phyloP scores from a whole-genome alignment of 495 filamentous ascomycete genomes.

The Gamarada debralockiae region DNA sequence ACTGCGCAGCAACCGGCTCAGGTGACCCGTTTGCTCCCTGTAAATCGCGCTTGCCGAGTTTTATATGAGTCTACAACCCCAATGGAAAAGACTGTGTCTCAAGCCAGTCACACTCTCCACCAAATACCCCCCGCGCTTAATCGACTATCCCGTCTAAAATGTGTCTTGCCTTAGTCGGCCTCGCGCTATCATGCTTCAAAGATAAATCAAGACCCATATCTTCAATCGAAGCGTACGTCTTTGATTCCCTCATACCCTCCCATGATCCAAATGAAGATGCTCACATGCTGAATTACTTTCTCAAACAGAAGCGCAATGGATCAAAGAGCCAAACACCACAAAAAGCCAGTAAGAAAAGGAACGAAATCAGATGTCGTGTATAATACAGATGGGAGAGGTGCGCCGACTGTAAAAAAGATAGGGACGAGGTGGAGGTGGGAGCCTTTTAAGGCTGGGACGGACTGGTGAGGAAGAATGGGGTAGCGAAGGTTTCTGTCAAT shows the following conservation, averaged over 20 bases:
- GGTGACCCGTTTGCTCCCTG: no score
- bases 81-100: no score
- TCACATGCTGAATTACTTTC: not conserved
- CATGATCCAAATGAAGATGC: not conserved
- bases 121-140: no score
- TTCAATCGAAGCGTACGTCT: not conserved
- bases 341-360: not conserved
- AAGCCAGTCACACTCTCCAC: no score
- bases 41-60: no score
- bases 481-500: no score
- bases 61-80: no score
- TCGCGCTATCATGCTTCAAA: not conserved
- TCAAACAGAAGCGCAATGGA: constrained; percentile 1
- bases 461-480: not conserved
- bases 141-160: not conserved
- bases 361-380: not conserved
- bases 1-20: no score
- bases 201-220: not conserved
- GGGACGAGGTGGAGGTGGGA: not conserved
- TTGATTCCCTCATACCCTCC: not conserved
- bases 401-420: not conserved
- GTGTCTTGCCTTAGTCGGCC: not conserved
- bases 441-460: not conserved
- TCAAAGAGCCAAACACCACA: not conserved
- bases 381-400: constrained; percentile 3